Conservation (phyloP, 371 early-diverging fungal species). For the Mucor plumbeus region DNA sequence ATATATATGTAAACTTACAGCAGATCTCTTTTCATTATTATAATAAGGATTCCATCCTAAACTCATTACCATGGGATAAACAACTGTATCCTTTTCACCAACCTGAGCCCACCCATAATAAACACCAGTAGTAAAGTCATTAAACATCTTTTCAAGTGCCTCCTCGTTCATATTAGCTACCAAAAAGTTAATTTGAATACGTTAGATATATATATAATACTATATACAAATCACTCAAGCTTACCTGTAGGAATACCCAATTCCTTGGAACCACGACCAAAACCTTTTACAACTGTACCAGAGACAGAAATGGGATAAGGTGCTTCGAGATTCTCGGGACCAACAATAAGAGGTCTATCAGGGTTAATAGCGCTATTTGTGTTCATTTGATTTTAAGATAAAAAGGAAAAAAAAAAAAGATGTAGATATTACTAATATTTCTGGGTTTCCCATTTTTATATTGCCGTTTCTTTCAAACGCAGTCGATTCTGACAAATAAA, state of each 20-base stretch:
- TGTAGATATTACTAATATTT: not conserved
- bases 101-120: conserved; percentile 95
- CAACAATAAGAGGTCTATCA: conserved; percentile 64
- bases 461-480: not conserved
- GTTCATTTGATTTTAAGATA: not conserved
- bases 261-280: conserved; percentile 95
- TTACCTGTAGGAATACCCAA: conserved; percentile 97
- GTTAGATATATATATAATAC: not conserved
- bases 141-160: conserved; percentile 70
- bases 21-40: conserved; percentile 94
- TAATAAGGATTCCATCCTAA: conserved; percentile 99
- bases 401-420: not conserved
- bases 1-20: conserved; percentile 56
- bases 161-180: conserved; percentile 90
- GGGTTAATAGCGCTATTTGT: conserved; percentile 37
- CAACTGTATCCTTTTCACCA: conserved; percentile 46
- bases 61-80: conserved; percentile 97
- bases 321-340: conserved; percentile 49
- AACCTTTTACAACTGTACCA: conserved; percentile 89
- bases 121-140: conserved; percentile 81
- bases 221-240: not conserved
- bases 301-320: conserved; percentile 79
- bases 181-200: not conserved
- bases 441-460: not conserved
- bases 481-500: conserved; percentile 7